Evolutionary conservation across 1,284 basidiomycete species (phyloP).

Genomic region (Mycosarcoma maydis): DNA sequence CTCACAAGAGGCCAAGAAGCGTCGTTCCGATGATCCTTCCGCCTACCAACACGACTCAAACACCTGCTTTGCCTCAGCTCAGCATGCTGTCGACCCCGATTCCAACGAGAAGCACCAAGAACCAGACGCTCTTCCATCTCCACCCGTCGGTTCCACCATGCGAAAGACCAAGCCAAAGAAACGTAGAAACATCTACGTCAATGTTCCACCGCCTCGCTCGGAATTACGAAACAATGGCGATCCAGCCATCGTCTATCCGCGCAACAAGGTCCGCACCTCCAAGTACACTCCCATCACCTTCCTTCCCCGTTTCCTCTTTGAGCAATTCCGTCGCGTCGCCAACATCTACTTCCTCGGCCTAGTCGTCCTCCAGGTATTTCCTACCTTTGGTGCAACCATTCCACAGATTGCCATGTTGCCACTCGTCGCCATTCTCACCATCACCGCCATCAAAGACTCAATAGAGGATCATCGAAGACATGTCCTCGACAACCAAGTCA

Average conservation of each 20-base stretch:
- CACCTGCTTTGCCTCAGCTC: slow-evolving; percentile 55
- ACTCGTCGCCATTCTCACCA: slow-evolving; percentile 82
- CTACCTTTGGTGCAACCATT: slow-evolving; percentile 87
- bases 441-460: slow-evolving; percentile 93
- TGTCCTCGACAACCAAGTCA: slow-evolving; percentile 86
- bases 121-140: background rate
- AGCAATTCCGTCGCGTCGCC: slow-evolving; percentile 75
- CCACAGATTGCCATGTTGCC: slow-evolving; percentile 87
- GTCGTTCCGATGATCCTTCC: slow-evolving; percentile 32
- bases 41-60: slow-evolving; percentile 37
- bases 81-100: slow-evolving; percentile 43
- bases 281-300: slow-evolving; percentile 93
- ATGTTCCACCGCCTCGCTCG: slow-evolving; percentile 69
- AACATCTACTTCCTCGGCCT: slow-evolving; percentile 90
- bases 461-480: slow-evolving; percentile 93
- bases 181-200: slow-evolving; percentile 62
- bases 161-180: slow-evolving; percentile 54
- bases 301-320: slow-evolving; percentile 72
- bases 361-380: slow-evolving; percentile 87
- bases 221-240: slow-evolving; percentile 80
- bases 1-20: slow-evolving; percentile 33
- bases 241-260: slow-evolving; percentile 78
- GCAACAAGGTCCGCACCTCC: slow-evolving; percentile 94
- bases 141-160: slow-evolving; percentile 38
- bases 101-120: slow-evolving; percentile 18